These are phyloP conservation scores for Dendrobium huoshanense DNA, from an alignment of 106 monocot genomes.

Conservation along the genomic window DNA sequence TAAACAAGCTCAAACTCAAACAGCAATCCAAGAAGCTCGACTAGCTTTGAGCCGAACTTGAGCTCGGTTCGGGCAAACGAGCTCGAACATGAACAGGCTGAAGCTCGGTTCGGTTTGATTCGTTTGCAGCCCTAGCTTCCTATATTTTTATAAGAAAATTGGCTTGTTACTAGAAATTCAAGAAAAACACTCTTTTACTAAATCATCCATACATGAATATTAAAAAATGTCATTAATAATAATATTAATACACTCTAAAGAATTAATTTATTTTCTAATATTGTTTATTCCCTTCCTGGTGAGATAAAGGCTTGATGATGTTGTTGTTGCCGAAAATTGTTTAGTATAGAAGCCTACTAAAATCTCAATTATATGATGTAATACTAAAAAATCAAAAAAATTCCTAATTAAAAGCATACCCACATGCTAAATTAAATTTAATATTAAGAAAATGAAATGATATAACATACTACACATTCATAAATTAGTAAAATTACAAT, in stretches of 20 bases:
- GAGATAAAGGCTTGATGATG: too few relatives aligned
- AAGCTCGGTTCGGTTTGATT: too few relatives aligned
- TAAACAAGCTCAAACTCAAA: too few relatives aligned
- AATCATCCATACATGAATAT: not conserved
- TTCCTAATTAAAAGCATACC: not conserved
- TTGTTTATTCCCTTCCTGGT: not conserved
- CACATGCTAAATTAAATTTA: not conserved
- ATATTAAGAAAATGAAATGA: not conserved
- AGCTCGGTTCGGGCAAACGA: too few relatives aligned
- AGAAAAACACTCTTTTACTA: not conserved
- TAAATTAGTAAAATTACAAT: not conserved
- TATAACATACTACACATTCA: not conserved
- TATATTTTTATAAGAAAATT: not conserved
- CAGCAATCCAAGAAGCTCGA: too few relatives aligned
- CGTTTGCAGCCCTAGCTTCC: too few relatives aligned
- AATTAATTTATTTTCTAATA: not conserved
- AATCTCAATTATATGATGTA: not conserved
- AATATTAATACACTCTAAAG: not conserved
- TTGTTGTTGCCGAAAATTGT: too few relatives aligned
- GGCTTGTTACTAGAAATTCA: not conserved
- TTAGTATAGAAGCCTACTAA: not conserved
- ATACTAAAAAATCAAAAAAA: not conserved
- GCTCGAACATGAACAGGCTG: too few relatives aligned
- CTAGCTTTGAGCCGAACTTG: too few relatives aligned
- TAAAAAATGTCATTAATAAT: not conserved